Base-by-base conservation (phyloP, 2,329 filamentous ascomycete species). In the Proliferodiscus dingleyae region DNA sequence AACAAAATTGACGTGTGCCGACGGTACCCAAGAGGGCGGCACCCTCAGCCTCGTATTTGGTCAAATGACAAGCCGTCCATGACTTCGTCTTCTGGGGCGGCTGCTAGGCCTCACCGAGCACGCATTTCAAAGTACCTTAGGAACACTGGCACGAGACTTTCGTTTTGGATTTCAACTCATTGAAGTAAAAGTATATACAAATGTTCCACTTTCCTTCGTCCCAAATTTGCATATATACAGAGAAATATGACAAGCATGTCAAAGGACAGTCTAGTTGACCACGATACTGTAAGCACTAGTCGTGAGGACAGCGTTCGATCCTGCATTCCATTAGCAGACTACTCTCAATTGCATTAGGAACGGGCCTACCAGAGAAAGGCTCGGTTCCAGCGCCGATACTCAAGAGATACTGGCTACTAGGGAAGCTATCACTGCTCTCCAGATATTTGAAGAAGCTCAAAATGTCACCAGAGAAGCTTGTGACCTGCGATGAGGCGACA, bases 361-460 rank as follows among this genome's bases (percentile, higher is more conserved):
- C n/a, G n/a, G n/a, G n/a, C 45, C 21, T 47, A 43, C 75, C 76
- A 40, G 66, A 67, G 52, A 80, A 80, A 5, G 75, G 71, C 66
- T 80, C 76, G 3, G 76, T 79, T 6, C 77, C 76, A 6, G 72
- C 74, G 46, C 71, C 70, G 26, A 78, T 66, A 51, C 68, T 71
- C 52, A 71, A 67, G 51, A 83, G 56, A 54, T 76, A 77, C 66
- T 80, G 73, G 53, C 57, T 70, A 33, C 62, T 60, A 4, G 68
- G 59, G 34, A 77, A 64, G 1, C 71, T 70, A 54, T 81, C 66
- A 56, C 65, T 71, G 23, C 53, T 51, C 19, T 68, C 68, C 24
- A 84, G 66, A 60, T 82, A 81, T 6, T 65, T 68, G 51, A 79
- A 65, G 64, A 85, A 84, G 5, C 70, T 64, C 54, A 69, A 70